Base-by-base conservation (phyloP, 176 grass and related monocot genomes). In the Carex kokanica region DNA sequence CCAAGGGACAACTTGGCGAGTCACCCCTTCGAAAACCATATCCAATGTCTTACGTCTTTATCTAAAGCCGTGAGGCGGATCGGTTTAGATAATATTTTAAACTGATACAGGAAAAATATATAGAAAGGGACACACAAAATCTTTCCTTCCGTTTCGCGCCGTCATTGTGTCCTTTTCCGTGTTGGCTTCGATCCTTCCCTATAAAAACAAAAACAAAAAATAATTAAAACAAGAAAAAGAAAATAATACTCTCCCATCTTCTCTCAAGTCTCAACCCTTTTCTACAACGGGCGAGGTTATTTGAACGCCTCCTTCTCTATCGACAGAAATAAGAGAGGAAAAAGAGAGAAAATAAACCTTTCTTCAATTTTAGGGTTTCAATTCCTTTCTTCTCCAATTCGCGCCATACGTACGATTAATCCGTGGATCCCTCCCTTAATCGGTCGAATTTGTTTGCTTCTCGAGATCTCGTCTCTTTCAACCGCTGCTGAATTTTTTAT, bases 261-360 rank as follows among this genome's bases (percentile, higher is more conserved):
- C 3, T 13, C 64, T 78, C 36, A 38, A 17, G 2, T 13, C 64
- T 78, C 36, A 38, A 17, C 65, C 80, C 64, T 79, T 89, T 74
- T 13, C 90, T 91, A 92, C 94, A 94, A 97, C 94, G 94, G 94
- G 90, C 90, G 92, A 94, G 86, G 86, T 92, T 88, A 88, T 94
- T 94, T 90, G 88, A 90, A 97, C 87, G 90, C 84, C 86, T 81
- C 78, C 73, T 84, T 78, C 72, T 78, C 52, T 78, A 85, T 85
- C 64, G 36, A 49, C 55, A 74, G 54, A 84, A 81, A 75, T 87
- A 89, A 84, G 64, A 20, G 81, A 66, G 17, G 78, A 78, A 38
- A 20, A 60, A 31, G 18, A 59, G 29, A 70, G 81, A 24, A 56
- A 78, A 69, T 65, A 78, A 67, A 86, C 84, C 83, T 38, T 89